These are phyloP conservation scores for Phalaenopsis aphrodite DNA, from an alignment of 106 monocot species.

Conservation along the genomic window DNA sequence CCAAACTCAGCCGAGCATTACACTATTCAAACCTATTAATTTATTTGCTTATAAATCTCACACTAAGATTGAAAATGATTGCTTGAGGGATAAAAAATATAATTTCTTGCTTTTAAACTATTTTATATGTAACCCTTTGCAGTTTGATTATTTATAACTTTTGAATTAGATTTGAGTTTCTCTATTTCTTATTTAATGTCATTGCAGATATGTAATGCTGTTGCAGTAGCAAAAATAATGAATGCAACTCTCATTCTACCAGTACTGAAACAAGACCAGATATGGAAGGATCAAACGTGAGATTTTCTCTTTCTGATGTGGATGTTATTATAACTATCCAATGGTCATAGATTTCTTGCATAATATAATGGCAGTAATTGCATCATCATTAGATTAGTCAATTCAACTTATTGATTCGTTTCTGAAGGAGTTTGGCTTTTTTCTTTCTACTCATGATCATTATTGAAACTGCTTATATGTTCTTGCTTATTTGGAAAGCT, in stretches of 20 bases:
- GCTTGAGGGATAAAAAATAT: background rate
- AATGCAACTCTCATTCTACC: slow-evolving; percentile 96
- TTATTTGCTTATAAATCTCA: too few relatives aligned
- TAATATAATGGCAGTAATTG: background rate
- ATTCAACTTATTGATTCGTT: background rate
- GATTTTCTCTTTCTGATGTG: slow-evolving; percentile 6
- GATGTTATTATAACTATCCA: background rate
- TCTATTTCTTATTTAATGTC: background rate
- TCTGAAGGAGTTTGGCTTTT: background rate
- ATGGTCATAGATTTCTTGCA: background rate
- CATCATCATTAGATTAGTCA: background rate
- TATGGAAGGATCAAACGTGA: slow-evolving; percentile 99
- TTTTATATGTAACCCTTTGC: background rate
- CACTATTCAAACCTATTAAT: too few relatives aligned
- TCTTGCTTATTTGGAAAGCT: background rate
- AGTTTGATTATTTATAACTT: background rate
- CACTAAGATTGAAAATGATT: too few relatives aligned
- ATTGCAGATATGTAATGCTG: slow-evolving; percentile 97
- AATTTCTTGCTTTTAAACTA: background rate
- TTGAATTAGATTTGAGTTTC: background rate
- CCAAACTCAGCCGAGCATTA: too few relatives aligned
- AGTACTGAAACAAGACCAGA: slow-evolving; percentile 96
- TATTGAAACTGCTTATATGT: background rate
- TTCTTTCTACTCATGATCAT: background rate
- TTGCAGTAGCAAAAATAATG: slow-evolving; percentile 98